Evolutionary conservation across 2,329 filamentous ascomycete genomes (phyloP).

Genomic region (Aurifilum marmelostoma): DNA sequence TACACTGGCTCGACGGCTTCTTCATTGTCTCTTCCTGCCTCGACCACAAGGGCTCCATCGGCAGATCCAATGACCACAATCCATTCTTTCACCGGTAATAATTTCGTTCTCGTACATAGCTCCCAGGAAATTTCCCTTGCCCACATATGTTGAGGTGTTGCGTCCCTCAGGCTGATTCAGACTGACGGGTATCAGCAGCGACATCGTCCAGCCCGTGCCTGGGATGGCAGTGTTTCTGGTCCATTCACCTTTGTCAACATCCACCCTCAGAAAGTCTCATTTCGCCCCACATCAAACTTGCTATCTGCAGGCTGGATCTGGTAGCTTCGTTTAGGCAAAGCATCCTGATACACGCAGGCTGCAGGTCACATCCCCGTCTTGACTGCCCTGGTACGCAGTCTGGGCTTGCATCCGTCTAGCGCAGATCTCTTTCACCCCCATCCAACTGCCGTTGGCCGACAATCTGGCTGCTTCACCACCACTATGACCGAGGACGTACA

Average conservation of each 20-base stretch:
- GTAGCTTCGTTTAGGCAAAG: background rate
- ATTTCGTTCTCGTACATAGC: background rate
- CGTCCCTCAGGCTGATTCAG: background rate
- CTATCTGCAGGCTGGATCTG: background rate
- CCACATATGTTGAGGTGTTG: background rate
- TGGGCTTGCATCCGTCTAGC: background rate
- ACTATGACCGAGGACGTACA: constrained; percentile 12
- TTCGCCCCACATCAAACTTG: background rate
- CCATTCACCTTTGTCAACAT: background rate
- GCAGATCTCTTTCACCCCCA: background rate
- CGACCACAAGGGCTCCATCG: background rate
- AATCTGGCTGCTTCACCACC: background rate
- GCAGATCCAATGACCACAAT: background rate
- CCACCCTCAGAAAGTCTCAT: background rate
- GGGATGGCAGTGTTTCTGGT: background rate
- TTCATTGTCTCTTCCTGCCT: background rate
- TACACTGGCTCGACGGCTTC: background rate
- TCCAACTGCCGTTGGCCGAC: background rate
- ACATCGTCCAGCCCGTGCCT: background rate
- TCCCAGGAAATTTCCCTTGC: background rate
- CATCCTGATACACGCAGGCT: background rate
- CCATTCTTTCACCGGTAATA: background rate
- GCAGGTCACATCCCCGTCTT: background rate
- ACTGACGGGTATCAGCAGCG: background rate
- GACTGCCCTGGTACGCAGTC: background rate